A percentile compares a stretch with the other conserved stretches of the same genome.
phyloP scores from a whole-genome alignment of 768 basidiomycete species.

The Strobilomyces confusus region DNA sequence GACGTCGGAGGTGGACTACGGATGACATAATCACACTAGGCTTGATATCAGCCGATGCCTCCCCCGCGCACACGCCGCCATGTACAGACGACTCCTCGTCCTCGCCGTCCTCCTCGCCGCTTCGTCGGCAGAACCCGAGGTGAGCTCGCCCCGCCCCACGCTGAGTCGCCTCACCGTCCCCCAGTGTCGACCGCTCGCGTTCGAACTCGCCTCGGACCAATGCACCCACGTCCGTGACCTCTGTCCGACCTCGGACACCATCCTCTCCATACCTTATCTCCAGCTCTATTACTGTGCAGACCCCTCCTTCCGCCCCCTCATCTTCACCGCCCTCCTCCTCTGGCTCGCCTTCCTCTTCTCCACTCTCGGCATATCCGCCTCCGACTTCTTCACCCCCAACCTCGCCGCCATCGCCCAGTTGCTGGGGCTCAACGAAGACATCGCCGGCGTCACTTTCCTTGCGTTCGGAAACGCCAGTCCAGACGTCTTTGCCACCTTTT shows the following conservation, averaged over 20 bases:
- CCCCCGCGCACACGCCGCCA: constrained; percentile 19
- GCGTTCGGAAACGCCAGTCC: constrained; percentile 98
- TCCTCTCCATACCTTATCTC: constrained; percentile 70
- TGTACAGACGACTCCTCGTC: constrained; percentile 55
- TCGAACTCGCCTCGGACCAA: constrained; percentile 47
- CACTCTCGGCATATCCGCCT: constrained; percentile 89
- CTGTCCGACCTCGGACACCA: constrained; percentile 59
- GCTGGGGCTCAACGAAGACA: constrained; percentile 85
- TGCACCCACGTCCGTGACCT: constrained; percentile 56
- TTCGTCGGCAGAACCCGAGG: not conserved
- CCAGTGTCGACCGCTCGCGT: constrained; percentile 64
- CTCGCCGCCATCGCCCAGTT: constrained; percentile 83
- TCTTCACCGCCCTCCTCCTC: constrained; percentile 60
- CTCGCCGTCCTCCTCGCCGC: constrained; percentile 49
- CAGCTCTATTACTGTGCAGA: constrained; percentile 67
- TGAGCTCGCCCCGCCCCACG: not conserved
- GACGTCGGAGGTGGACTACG: not conserved
- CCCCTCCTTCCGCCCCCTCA: constrained; percentile 47
- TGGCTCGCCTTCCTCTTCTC: constrained; percentile 95
- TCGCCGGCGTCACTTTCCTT: constrained; percentile 94
- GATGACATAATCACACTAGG: constrained; percentile 14
- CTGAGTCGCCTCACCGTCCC: not conserved
- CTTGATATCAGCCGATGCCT: not conserved
- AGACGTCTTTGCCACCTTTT: constrained; percentile 94
- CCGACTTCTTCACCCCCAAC: constrained; percentile 98